Evolutionary conservation across 371 early-diverging fungal genomes (phyloP), one percentile per base, ranked within the genome.

Genomic region (Mucor indicus): DNA sequence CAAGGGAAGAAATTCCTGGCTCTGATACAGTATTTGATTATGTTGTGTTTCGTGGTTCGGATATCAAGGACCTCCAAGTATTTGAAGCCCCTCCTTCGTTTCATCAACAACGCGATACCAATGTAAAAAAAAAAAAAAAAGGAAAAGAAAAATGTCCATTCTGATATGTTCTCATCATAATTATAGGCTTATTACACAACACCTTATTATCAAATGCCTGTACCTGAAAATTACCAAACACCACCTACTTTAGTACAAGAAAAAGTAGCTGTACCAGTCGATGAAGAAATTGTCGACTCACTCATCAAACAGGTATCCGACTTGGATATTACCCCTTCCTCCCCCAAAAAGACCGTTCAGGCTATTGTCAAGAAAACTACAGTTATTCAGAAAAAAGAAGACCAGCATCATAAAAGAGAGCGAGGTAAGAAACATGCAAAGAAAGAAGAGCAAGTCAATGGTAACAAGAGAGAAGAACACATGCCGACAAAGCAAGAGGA

Each of bases 41-140:
- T 68, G 92, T 95, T 54, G 87, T 91, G 33, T 95, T 96, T 64
- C 84, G 91, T 45, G 96, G 93, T 19, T 83, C 89, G 25, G 98
- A 97, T 52, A 89, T 97, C 51, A 90, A 91, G 67, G 91, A 91
- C 61, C 77, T 97, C 44, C 87, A 91, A 49, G 94, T 96, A 29
- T 86, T 86, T 50, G 84, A 85, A 57, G 81, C 77, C 9, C 83
- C 86, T 38, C 75, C 81, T 13, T 50, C 51, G 13, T 43, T 25
- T 27, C 43, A 43, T 8, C 19, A 17, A 11, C 38, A 38, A 11
- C 21, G 17, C 21, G 3, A 38, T 38, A 21, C 21, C 12, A 38
- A n/a, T n/a, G n/a, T n/a, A n/a, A n/a, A n/a, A n/a, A n/a, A n/a
- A n/a, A n/a, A n/a, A n/a, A n/a, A n/a, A n/a, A n/a, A n/a, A n/a